These are phyloP conservation scores for Globisporangium yorkense DNA, from an alignment of 352 stramenopile genomes.

Conservation along the genomic window DNA sequence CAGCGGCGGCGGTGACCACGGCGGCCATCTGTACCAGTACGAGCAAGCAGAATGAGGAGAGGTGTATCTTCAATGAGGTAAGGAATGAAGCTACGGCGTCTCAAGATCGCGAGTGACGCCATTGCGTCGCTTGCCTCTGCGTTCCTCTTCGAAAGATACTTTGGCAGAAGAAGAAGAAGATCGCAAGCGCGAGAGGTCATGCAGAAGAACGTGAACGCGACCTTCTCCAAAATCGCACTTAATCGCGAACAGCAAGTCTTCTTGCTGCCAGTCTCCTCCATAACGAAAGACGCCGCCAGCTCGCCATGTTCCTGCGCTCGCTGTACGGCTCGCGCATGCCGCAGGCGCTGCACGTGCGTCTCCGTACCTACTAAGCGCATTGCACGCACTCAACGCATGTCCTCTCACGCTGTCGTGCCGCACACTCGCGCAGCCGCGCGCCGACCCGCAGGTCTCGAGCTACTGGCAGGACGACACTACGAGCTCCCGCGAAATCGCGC, in stretches of 20 bases:
- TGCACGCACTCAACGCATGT: neutral
- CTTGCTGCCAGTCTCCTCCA: neutral
- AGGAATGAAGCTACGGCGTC: too few species aligned
- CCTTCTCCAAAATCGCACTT: neutral
- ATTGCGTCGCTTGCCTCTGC: too few species aligned
- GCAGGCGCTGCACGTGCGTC: constrained; percentile 62
- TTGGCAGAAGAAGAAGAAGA: too few species aligned
- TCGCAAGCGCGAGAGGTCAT: too few species aligned
- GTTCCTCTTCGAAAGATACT: too few species aligned
- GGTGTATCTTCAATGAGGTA: neutral
- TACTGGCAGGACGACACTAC: constrained; percentile 81
- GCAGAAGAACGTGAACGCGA: too few species aligned
- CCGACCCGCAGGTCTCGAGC: constrained; percentile 55
- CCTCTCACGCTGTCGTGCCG: neutral
- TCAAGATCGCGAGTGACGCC: too few species aligned
- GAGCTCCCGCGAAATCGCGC: constrained; percentile 54
- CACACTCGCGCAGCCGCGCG: constrained; percentile 35
- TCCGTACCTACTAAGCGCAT: neutral
- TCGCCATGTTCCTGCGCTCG: constrained; percentile 67
- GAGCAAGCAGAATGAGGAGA: constrained; percentile 8
- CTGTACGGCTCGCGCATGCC: constrained; percentile 78
- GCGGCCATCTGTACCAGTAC: constrained; percentile 15
- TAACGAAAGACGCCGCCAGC: neutral
- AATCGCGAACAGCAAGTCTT: neutral
- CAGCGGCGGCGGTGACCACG: neutral